These are phyloP conservation scores for Colletotrichum gloeosporioides DNA, from an alignment of 2,329 filamentous ascomycete species.

Conservation along the genomic window DNA sequence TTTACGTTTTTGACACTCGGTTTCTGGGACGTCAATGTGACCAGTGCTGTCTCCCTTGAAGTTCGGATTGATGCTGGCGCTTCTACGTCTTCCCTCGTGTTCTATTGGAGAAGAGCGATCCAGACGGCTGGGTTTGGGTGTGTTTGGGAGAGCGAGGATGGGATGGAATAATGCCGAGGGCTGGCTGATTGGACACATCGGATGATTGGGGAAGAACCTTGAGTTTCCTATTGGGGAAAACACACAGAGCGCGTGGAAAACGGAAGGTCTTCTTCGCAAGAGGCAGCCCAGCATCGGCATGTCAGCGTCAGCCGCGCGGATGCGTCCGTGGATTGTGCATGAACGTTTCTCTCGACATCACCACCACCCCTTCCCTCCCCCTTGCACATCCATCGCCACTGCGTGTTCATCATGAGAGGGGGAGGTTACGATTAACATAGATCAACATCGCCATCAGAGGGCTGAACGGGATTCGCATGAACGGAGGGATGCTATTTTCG, in stretches of 20 bases:
- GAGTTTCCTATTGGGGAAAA: background rate
- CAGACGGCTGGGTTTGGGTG: background rate
- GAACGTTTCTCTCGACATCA: background rate
- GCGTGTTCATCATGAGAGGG: background rate
- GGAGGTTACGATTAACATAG: background rate
- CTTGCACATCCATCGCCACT: background rate
- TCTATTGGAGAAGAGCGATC: background rate
- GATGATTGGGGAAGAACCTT: background rate
- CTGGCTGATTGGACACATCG: background rate
- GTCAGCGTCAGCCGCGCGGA: background rate
- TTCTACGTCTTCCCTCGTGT: background rate
- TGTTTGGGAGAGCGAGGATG: background rate
- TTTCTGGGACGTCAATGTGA: background rate
- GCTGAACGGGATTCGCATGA: background rate
- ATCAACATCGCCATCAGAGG: background rate
- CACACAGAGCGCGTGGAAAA: background rate
- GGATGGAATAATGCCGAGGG: background rate
- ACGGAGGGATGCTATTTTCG: background rate
- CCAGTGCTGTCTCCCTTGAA: background rate
- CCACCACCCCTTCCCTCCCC: background rate
- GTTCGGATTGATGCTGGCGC: background rate
- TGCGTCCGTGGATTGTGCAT: background rate
- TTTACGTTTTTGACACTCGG: background rate
- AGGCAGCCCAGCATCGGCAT: background rate
- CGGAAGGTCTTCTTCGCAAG: background rate